Evolutionary conservation across 148 eudicot genomes (phyloP), one percentile per base, ranked within the genome.

Genomic region (Suaeda aralocaspica): DNA sequence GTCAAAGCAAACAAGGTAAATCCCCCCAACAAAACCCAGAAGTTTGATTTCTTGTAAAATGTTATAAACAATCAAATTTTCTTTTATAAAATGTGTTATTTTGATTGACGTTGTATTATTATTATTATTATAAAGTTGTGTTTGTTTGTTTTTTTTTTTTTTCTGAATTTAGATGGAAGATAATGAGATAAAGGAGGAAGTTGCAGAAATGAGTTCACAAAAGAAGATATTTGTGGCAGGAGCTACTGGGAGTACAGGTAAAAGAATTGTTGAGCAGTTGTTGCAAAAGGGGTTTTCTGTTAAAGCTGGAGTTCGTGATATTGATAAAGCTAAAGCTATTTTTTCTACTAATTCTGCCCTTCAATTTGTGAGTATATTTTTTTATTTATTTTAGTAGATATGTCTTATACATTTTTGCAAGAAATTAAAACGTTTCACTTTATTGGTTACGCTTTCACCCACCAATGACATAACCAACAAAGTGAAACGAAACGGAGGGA

Each of bases 141-240:
- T 33, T 53, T 30, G 53, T 0, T 13, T 57, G n/a, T 26, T 34
- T 34, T 72, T 58, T 71, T 72, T 39, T 22, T n/a, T 21, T 24
- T 64, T 9, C 33, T 62, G 15, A 5, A 69, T 78, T 36, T 77
- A 90, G 91, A 85, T 82, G 88, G 88, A 84, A 64, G 77, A 61
- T 16, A 80, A 89, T 71, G 98, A 85, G 70, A 84, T 87, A 24
- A 80, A 64, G 60, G 84, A 64, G 60, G 84, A 76, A 78, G 72
- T 66, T 45, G 78, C 76, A 58, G 78, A 69, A 70, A 70, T 25
- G 22, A 63, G 33, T 59, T 79, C 18, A 26, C 75, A 80, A 79
- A 92, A 86, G 92, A 93, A 80, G 62, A 80, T 93, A 52, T 93
- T 93, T 82, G 98, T 93, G 26, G 96, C 98, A 10, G 98, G 98